Base-by-base conservation (phyloP, 2,329 filamentous ascomycete species). In the Monosporascus ibericus region DNA sequence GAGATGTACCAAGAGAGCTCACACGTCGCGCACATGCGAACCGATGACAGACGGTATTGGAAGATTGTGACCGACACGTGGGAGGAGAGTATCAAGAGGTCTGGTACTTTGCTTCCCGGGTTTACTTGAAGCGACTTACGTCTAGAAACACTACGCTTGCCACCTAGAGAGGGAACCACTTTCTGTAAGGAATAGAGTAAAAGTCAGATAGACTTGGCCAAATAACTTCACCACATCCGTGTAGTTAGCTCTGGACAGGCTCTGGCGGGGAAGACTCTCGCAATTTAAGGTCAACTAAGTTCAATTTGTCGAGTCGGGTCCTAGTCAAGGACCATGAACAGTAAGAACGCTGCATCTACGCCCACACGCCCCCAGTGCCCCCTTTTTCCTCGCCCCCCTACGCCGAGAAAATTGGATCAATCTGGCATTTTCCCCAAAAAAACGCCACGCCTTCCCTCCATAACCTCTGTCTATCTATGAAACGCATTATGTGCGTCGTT, bases 31-130 rank as follows among this genome's bases (percentile, higher is more conserved):
- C 77, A 80, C 53, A 70, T 72, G 52, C 71, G 74, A 54, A 60
- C 60, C 0, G 74, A 82, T 53, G 64, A 66, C 25, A 63, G 67
- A 46, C 67, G 78, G 51, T 84, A 84, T 60, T 82, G 80, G 80
- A 58, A 56, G 5, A 63, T 71, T 20, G 69, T 82, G 3, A 70
- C 60, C 40, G 69, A 74, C 51, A 70, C 71, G 1, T 83, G 79
- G 79, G 63, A 70, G 37, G 69, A 64, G 46, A 57, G 49, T 36
- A 47, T 38, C 34, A 36, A 47, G 42, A 47, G 48, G 38, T 40
- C 30, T 44, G 42, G 36, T 2, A 30, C 42, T 8, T 9, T 46
- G 22, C 42, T 46, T 5, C 42, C 42, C 1, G 42, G 42, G n/a
- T 46, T 46, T 27, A 15, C 42, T 25, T 46, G 11, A 34, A 34